Conservation (phyloP, 1,284 basidiomycete genomes). For the Leccinum angustisporum region DNA sequence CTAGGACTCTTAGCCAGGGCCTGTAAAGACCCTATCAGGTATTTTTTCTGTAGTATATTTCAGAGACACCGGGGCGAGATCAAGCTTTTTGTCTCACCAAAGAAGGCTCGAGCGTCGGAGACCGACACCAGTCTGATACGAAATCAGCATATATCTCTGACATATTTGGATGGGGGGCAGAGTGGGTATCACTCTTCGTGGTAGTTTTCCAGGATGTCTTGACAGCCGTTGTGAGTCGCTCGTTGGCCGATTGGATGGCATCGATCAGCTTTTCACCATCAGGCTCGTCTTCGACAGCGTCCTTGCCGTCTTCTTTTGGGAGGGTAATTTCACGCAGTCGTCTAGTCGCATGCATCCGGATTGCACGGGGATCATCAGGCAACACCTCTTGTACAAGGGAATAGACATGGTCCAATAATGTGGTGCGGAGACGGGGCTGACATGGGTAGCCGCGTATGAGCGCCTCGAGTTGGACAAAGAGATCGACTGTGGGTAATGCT, state of each 20-base stretch:
- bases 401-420: constrained; percentile 58
- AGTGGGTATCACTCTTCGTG: constrained; percentile 8
- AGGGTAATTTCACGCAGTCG: constrained; percentile 31
- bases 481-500: constrained; percentile 59
- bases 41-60: constrained; percentile 41
- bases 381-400: constrained; percentile 44
- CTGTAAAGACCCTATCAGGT: constrained; percentile 54
- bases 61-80: background rate
- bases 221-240: constrained; percentile 45
- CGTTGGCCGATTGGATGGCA: constrained; percentile 56
- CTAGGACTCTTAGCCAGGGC: constrained; percentile 39
- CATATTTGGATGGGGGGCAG: constrained; percentile 35
- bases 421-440: constrained; percentile 43
- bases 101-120: constrained; percentile 45
- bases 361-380: constrained; percentile 49
- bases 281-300: constrained; percentile 7
- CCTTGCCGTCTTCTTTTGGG: constrained; percentile 10
- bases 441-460: constrained; percentile 58
- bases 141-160: constrained; percentile 55
- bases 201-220: constrained; percentile 13
- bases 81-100: constrained; percentile 46
- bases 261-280: constrained; percentile 54
- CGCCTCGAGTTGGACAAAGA: constrained; percentile 57
- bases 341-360: constrained; percentile 53
- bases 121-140: constrained; percentile 53